These are phyloP conservation scores for Typha latifolia DNA, from an alignment of 176 grass and related monocot genomes.

Conservation along the genomic window DNA sequence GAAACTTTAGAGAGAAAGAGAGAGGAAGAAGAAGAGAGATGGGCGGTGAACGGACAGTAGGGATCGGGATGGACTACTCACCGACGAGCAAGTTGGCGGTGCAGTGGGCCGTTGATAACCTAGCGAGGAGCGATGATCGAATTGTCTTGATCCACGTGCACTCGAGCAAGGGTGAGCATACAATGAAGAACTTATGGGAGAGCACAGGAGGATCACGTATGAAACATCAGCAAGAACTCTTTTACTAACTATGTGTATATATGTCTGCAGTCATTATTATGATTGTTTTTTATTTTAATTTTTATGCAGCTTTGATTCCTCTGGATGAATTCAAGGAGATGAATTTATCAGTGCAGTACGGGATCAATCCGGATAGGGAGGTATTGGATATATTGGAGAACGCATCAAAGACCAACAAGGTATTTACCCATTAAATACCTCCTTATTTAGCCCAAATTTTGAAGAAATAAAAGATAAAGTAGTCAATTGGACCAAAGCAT, in stretches of 20 bases:
- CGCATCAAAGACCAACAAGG: constrained; percentile 52
- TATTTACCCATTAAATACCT: no score
- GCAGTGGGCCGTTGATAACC: constrained; percentile 44
- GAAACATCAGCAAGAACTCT: background rate
- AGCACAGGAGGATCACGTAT: constrained; percentile 30
- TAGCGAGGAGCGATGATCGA: constrained; percentile 31
- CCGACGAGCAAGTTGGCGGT: constrained; percentile 56
- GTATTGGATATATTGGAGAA: constrained; percentile 40
- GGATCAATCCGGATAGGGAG: constrained; percentile 52
- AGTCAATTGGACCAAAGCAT: background rate
- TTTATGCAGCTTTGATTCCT: constrained; percentile 63
- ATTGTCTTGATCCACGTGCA: constrained; percentile 60
- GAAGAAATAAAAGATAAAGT: background rate
- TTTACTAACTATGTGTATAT: background rate
- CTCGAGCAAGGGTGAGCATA: constrained; percentile 35
- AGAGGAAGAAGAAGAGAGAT: constrained; percentile 16
- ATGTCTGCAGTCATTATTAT: background rate
- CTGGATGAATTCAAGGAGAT: constrained; percentile 69
- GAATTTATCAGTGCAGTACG: constrained; percentile 48
- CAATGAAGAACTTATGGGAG: constrained; percentile 65
- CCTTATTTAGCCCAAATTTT: background rate
- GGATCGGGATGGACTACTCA: constrained; percentile 78
- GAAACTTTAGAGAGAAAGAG: background rate
- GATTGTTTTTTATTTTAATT: background rate
- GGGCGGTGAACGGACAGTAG: constrained; percentile 28